These are phyloP conservation scores for Starmerella ratchasimensis DNA, from an alignment of 805 yeast genomes.

Conservation along the genomic window DNA sequence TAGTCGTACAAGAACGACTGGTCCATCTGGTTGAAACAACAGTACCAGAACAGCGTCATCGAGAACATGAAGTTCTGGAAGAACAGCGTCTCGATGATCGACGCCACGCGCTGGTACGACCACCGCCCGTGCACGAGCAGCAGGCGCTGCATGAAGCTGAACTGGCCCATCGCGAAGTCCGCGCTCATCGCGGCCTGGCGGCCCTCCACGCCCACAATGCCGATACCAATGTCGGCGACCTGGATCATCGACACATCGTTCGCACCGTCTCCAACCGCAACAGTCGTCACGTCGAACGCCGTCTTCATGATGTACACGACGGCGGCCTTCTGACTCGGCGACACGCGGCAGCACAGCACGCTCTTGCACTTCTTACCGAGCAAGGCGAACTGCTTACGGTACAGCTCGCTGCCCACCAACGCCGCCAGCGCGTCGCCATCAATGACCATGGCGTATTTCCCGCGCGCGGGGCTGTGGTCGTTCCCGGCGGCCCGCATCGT, in stretches of 20 bases:
- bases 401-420: conserved; percentile 30
- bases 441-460: conserved; percentile 45
- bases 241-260: conserved; percentile 83
- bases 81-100: conserved; percentile 67
- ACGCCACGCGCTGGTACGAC: conserved; percentile 62
- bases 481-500: conserved; percentile 38
- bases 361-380: conserved; percentile 64
- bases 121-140: conserved; percentile 72
- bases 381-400: conserved; percentile 43
- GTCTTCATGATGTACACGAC: conserved; percentile 56
- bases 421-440: conserved; percentile 52
- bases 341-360: conserved; percentile 72
- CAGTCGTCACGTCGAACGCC: conserved; percentile 55
- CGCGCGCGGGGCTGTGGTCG: conserved; percentile 53
- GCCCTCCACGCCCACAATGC: conserved; percentile 81
- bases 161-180: conserved; percentile 73
- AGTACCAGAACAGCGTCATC: conserved; percentile 64
- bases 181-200: conserved; percentile 79
- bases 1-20: conserved; percentile 66
- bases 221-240: conserved; percentile 73
- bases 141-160: conserved; percentile 50
- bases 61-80: conserved; percentile 67
- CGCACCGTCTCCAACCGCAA: conserved; percentile 78
- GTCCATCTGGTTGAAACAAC: conserved; percentile 53
- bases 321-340: conserved; percentile 71